phyloP scores from a whole-genome alignment of 1,139 yeast species.

The Saccharomyces hybrid region DNA sequence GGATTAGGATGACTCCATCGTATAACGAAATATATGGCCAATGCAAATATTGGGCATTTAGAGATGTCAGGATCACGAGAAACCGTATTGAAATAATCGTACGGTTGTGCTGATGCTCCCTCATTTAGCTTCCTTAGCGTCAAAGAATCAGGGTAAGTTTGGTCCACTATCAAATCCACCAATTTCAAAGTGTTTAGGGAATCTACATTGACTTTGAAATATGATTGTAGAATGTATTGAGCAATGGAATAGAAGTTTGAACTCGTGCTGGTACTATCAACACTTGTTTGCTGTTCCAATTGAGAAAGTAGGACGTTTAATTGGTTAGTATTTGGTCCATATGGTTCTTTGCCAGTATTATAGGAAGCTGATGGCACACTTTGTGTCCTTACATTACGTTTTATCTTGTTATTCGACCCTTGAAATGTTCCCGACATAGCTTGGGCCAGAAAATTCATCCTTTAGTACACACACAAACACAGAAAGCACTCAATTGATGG shows the following conservation, averaged over 20 bases:
- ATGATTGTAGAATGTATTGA: constrained; percentile 25
- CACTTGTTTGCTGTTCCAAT: constrained; percentile 19
- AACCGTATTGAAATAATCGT: constrained; percentile 30
- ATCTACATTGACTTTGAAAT: constrained; percentile 20
- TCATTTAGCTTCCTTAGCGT: constrained; percentile 30
- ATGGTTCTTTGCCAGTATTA: background rate
- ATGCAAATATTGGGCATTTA: constrained; percentile 30
- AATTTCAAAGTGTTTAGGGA: constrained; percentile 16
- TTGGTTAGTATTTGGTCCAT: constrained; percentile 7
- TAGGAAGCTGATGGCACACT: background rate
- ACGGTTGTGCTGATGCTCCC: constrained; percentile 20
- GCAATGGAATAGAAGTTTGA: constrained; percentile 25
- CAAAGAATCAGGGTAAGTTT: constrained; percentile 30
- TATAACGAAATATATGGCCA: constrained; percentile 28
- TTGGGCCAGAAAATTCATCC: background rate
- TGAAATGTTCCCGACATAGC: background rate
- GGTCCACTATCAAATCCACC: constrained; percentile 30
- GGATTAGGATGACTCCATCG: constrained; percentile 26
- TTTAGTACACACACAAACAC: background rate
- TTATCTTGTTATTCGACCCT: background rate
- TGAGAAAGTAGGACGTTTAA: constrained; percentile 10
- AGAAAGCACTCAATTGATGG: background rate
- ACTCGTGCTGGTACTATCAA: constrained; percentile 16
- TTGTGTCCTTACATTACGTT: background rate
- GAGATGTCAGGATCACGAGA: constrained; percentile 28